Base-by-base conservation (phyloP, 306 rosid genomes). In the Vachellia collinsii region DNA sequence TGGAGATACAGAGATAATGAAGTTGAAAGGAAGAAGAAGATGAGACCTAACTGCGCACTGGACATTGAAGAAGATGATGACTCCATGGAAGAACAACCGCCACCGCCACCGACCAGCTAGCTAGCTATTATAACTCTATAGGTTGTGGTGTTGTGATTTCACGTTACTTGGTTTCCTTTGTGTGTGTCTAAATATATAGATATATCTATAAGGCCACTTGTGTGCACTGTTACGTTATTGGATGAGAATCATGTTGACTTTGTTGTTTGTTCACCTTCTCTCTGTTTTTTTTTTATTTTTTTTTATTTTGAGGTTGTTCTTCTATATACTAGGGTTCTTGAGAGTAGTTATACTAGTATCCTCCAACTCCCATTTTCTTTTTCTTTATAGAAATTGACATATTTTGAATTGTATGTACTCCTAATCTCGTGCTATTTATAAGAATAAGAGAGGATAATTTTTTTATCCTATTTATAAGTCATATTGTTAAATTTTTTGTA, bases 11-110 rank as follows among this genome's bases (percentile, higher is more conserved):
- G 13, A 36, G 11, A 20, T 70, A 41, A 71, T 8, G 63, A 56
- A 56, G 65, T 47, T 23, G 56, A 76, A 58, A 81, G 2, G 29
- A 82, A 7, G 6, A 82, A 11, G n/a, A 82, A 0, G 6, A 82
- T 0, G 50, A 62, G 17, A 16, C 48, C 23, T 17, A 77, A 1
- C 3, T 8, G 34, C 34, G 34, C 56, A 9, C 1, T 19, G 22
- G 61, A 51, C 58, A 51, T 51, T 51, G 58, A 51, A 4, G 42
- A 38, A 5, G 59, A 6, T 7, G 34, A 56, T 10, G 72, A 78
- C 11, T 70, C 81, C 82, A 77, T 70, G 6, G 3, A 41, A 29
- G 34, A 29, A 29, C 34, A 29, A 29, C 34, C 34, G 34, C 34
- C 34, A 29, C 34, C 34, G 34, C 34, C 34, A 62, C 67, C 68